Percentiles rank a stretch among this genome's conserved stretches.
Evolutionary conservation across 1,284 basidiomycete genomes (phyloP).

Genomic region (Thelephora terrestris): DNA sequence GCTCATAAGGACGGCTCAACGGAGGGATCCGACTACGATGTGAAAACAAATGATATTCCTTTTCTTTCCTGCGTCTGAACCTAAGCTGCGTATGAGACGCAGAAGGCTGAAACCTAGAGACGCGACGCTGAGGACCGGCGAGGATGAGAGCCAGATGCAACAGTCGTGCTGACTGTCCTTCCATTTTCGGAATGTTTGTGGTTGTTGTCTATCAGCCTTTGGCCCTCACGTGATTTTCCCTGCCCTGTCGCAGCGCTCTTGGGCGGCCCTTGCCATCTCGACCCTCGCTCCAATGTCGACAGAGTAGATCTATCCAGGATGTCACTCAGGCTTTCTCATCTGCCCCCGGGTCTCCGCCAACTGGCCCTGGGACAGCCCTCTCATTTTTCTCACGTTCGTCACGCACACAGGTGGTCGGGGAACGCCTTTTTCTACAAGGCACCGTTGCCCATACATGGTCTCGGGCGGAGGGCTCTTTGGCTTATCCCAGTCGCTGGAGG

Average conservation of each 20-base stretch:
- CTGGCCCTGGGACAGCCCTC: slow-evolving; percentile 13
- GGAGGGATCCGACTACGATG: no score
- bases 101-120: no score
- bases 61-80: no score
- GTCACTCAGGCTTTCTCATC: slow-evolving; percentile 17
- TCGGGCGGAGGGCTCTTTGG: slow-evolving; percentile 35
- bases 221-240: no score
- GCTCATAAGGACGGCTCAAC: no score
- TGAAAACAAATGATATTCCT: no score
- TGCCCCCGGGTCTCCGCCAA: slow-evolving; percentile 18
- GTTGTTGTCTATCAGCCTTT: no score
- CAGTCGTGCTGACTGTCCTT: slow-evolving; percentile 6
- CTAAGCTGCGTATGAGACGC: no score
- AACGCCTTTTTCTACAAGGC: slow-evolving; percentile 17
- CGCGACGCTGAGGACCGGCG: not conserved
- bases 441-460: slow-evolving; percentile 9
- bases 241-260: no score
- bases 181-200: no score
- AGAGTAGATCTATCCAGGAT: slow-evolving; percentile 10
- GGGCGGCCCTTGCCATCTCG: no score
- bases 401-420: slow-evolving; percentile 14
- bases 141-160: slow-evolving; percentile 5
- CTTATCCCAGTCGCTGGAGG: slow-evolving; percentile 47
- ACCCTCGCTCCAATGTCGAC: not conserved
- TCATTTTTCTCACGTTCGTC: slow-evolving; percentile 9